phyloP scores from a whole-genome alignment of 2,329 filamentous ascomycete species.

The Talaromyces sp. region DNA sequence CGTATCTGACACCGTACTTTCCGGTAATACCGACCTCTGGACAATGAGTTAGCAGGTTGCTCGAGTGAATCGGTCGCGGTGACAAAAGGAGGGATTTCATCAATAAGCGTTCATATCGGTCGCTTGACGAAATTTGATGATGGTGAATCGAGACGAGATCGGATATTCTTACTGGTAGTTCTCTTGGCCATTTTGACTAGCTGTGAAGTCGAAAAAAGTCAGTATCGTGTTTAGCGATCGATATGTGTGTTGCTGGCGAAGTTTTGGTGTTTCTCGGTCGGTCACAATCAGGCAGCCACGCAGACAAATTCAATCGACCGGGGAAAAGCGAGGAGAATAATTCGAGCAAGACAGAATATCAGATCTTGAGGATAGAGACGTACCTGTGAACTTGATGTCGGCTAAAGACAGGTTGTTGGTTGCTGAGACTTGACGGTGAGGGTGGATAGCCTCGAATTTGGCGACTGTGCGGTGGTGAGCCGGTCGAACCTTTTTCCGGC shows the following conservation, averaged over 20 bases:
- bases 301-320: neutral
- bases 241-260: neutral
- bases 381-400: conserved; percentile 20
- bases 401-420: conserved; percentile 13
- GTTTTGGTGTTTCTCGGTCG: conserved; percentile 6
- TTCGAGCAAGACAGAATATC: too few species aligned
- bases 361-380: neutral
- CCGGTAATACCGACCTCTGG: conserved; percentile 92
- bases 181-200: conserved; percentile 19
- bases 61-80: neutral
- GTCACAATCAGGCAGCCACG: neutral
- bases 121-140: neutral
- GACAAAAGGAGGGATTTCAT: neutral
- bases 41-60: conserved; percentile 25
- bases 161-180: conserved; percentile 19
- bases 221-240: conserved; percentile 8
- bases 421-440: conserved; percentile 10
- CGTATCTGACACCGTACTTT: conserved; percentile 98
- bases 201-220: conserved; percentile 2
- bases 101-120: neutral
- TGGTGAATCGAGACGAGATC: conserved; percentile 1
- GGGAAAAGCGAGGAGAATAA: neutral
- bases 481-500: conserved; percentile 15
- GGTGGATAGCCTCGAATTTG: conserved; percentile 17
- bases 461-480: conserved; percentile 13